Base-by-base conservation (phyloP, 192 early-diverging fungal genomes). In the Irineochytrium annulatum region DNA sequence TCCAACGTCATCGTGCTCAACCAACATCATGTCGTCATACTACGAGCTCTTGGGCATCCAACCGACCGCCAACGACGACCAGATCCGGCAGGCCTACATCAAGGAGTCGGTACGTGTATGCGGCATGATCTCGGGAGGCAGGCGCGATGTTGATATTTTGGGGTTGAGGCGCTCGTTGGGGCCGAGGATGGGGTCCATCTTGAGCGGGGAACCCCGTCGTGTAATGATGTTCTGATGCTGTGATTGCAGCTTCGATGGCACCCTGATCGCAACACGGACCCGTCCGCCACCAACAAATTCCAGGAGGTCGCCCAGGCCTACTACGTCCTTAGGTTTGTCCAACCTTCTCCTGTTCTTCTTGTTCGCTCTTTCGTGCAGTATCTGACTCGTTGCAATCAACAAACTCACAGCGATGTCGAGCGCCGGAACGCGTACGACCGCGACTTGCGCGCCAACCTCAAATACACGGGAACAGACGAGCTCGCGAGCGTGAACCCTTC, bases 21-120 rank as follows among this genome's bases (percentile, higher is more conserved):
- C 34, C 8, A 17, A 44, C 48, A 30, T 32, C n/a, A 59, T 59
- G 44, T 31, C 80, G 14, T 79, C 86, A 43, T 89, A 90, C 71
- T 92, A 92, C 62, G 70, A 62, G 17, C 60, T 85, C 11, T 68
- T 92, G 11, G 83, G 77, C 57, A 80, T 90, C 20, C 32, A 61
- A 2, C 69, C 77, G 35, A 81, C 68, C 3, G 86, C 90, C 1
- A 81, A 77, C 5, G 59, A 77, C 4, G 82, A 85, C 2, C 70
- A 89, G 53, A 87, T 92, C 51, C 80, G 89, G 62, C 74, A 83
- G n/a, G 91, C 87, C 0, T 92, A 92, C 66, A 92, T 90, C 73
- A 76, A 76, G 32, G 76, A 85, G 56, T 89, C 90, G 1, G 68
- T 71, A 56, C 28, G 39, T 60, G n/a, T 19, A 11, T 0, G 14